A percentile compares a stretch with the other conserved stretches of the same genome.
phyloP scores from a whole-genome alignment of 768 basidiomycete genomes.

The Suillus tomentosus region DNA sequence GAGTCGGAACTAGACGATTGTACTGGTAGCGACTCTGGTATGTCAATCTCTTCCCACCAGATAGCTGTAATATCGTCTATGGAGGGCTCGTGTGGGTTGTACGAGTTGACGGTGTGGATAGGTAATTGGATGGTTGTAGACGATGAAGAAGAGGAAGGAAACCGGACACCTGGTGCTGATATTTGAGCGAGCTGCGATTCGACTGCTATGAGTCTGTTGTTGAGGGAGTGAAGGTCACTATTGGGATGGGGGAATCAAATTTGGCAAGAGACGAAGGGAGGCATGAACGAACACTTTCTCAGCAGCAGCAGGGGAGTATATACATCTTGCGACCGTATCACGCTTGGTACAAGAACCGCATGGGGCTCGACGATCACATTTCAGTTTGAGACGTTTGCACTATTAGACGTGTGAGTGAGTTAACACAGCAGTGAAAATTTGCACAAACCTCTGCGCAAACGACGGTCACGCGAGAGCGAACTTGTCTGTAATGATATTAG shows the following conservation, averaged over 20 bases:
- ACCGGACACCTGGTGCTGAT: constrained; percentile 32
- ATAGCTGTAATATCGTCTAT: constrained; percentile 59
- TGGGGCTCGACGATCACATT: constrained; percentile 78
- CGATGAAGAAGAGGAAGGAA: constrained; percentile 20
- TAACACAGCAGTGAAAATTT: background rate
- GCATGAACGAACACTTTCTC: constrained; percentile 72
- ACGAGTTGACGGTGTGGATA: constrained; percentile 42
- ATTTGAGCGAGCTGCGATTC: constrained; percentile 61
- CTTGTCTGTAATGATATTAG: constrained; percentile 44
- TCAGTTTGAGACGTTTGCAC: constrained; percentile 88
- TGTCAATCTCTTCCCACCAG: constrained; percentile 61
- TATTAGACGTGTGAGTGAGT: constrained; percentile 28
- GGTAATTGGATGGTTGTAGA: constrained; percentile 35
- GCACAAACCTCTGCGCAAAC: constrained; percentile 74
- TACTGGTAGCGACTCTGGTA: constrained; percentile 22
- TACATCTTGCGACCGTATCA: constrained; percentile 69
- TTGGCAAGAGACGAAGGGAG: background rate
- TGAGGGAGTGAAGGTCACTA: constrained; percentile 80
- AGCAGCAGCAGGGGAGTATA: constrained; percentile 79
- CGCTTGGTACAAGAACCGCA: constrained; percentile 81
- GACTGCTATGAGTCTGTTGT: constrained; percentile 75
- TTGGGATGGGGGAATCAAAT: background rate
- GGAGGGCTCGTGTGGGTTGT: constrained; percentile 21
- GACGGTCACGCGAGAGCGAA: constrained; percentile 77
- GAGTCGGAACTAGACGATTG: constrained; percentile 20